Evolutionary conservation across 306 rosid species (phyloP), one percentile per base, ranked within the genome.

Genomic region (Leucaena leucocephala): DNA sequence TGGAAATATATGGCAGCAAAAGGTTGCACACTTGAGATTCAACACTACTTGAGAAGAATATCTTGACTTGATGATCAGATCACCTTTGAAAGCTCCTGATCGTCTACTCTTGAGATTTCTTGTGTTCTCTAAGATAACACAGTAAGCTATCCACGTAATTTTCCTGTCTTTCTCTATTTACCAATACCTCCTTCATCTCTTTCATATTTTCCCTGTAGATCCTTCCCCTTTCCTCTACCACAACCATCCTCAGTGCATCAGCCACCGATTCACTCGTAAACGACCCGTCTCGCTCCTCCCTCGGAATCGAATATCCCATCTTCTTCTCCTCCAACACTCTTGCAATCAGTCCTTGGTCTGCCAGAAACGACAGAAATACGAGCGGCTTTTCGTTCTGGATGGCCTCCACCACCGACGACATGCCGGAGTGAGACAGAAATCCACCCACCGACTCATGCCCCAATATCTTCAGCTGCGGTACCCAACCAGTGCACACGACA

Each of bases 81-180:
- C 8, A 40, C 6, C 9, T 42, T 42, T 42, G 44, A 0, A 27
- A 27, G 27, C 8, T 7, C 8, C 8, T 42, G 6, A 4, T 42
- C 44, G 7, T 42, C 44, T 42, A 7, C 2, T 42, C 8, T n/a
- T n/a, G 7, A 42, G 8, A 42, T 42, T 8, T 52, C 22, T 17
- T 17, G 16, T 17, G 8, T 3, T 52, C 21, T 7, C 44, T 66
- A 38, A 85, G 15, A 82, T 74, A 2, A 78, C 77, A 84, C 84
- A 85, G 82, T 79, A 67, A 87, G 66, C 58, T n/a, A 4, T n/a
- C 34, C 34, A 39, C 71, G 2, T 66, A 66, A 0, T 1, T 17
- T 39, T 66, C 34, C 5, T 66, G 71, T 5, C 15, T 39, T 3
- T 39, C 49, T 3, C 11, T 66, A 39, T 40, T 66, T 40, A n/a